These are phyloP conservation scores for Cercospora canescens DNA, from an alignment of 2,329 filamentous ascomycete species.

Conservation along the genomic window DNA sequence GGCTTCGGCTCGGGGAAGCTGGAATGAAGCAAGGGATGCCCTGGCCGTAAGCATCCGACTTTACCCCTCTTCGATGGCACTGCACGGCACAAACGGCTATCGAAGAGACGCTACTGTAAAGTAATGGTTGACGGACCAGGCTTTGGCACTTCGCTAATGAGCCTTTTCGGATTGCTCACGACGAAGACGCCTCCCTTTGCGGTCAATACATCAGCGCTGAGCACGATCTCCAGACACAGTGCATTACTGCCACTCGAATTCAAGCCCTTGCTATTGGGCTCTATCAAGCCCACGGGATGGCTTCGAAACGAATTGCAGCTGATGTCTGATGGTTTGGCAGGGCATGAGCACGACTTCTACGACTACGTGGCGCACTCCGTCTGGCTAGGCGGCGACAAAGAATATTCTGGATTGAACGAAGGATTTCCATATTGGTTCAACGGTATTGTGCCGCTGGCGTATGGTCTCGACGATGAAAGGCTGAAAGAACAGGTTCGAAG, in stretches of 20 bases:
- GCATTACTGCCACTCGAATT: constrained; percentile 29
- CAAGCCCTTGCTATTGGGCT: constrained; percentile 49
- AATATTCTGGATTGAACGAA: constrained; percentile 58
- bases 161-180: not conserved
- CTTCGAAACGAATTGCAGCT: constrained; percentile 52
- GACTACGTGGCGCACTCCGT: constrained; percentile 52
- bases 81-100: too few relatives aligned
- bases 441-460: constrained; percentile 58
- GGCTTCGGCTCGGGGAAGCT: too few relatives aligned
- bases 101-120: too few relatives aligned
- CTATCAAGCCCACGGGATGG: constrained; percentile 55
- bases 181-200: not conserved
- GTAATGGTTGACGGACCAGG: too few relatives aligned
- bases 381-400: constrained; percentile 54
- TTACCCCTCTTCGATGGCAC: too few relatives aligned
- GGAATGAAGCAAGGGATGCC: too few relatives aligned
- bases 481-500: constrained; percentile 53
- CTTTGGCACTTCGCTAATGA: too few relatives aligned
- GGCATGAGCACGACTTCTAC: constrained; percentile 58
- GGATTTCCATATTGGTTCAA: constrained; percentile 62
- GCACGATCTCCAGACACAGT: not conserved
- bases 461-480: constrained; percentile 48
- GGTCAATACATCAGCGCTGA: not conserved
- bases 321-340: constrained; percentile 53
- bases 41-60: too few relatives aligned